Evolutionary conservation across 78 protist genomes (phyloP), one percentile per base, ranked within the genome.

Genomic region (Dictyostelium citrinum): DNA sequence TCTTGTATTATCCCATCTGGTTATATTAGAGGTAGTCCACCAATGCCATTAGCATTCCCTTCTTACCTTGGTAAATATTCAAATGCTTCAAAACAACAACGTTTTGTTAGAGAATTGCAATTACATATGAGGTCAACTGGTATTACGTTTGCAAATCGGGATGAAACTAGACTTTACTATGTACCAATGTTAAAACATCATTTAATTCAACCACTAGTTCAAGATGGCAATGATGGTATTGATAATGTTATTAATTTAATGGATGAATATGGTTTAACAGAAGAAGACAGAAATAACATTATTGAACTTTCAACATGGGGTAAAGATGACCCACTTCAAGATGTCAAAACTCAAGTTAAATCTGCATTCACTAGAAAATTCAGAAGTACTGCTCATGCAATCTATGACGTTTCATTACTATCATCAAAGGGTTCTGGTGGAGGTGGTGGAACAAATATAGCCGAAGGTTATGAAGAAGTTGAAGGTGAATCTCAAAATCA

Each of bases 41-140:
- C 37, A 41, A n/a, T 68, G 17, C 51, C 27, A 24, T 51, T 58
- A 1, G 12, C 72, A 3, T 94, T 94, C 71, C 91, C 96, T 20
- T 43, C 83, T 0, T 86, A 68, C 43, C 81, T 94, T 35, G 96
- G 96, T 14, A 94, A 94, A 43, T 46, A 94, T 41, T 81, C 90
- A 14, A 94, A 76, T 31, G 70, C 61, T 5, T 31, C 81, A 17
- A 85, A 86, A 45, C 83, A 76, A 77, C 27, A 46, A 41, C 64
- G 96, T 46, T 84, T 84, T 12, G 74, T 81, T 6, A 24, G 68
- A 16, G 96, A 92, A 45, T 35, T 92, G 14, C 91, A 83, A 31
- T 29, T 81, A 33, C 92, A 92, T 35, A 61, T 84, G 51, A 46
- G 96, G 43, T 78, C 91, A 5, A 27, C 61, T 27, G 64, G 70